Evolutionary conservation across 2,329 filamentous ascomycete species (phyloP), one percentile per base, ranked within the genome.

Genomic region (Botryotinia globosa): DNA sequence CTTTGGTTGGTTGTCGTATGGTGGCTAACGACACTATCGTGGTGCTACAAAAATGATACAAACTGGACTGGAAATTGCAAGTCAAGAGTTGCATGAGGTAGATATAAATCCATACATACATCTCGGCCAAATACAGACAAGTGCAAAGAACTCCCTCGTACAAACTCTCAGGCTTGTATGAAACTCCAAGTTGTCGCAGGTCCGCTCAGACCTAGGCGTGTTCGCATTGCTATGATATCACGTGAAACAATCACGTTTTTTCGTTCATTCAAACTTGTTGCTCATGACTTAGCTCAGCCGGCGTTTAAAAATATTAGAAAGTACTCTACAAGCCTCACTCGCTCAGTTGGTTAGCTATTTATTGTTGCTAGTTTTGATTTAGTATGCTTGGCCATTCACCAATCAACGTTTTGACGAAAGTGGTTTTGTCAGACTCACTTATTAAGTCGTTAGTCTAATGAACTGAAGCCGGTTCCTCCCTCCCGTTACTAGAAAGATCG

Each of bases 101-200:
- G 9, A 29, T 44, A 66, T 65, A 29, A 5, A 34, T 29, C 42
- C 34, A 37, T 32, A 12, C 51, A 67, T 32, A 7, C 29, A 32
- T 6, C 14, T 1, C 22, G 10, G 2, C 16, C 9, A 62, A n/a
- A 14, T 61, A 70, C 56, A 39, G 45, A 54, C 14, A 37, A 42
- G 48, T 20, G 9, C 3, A 67, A 42, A 14, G 7, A 39, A 37
- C 22, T 67, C 45, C 45, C 18, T 39, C 64, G 10, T 67, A 37
- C 45, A 44, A 48, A 37, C 69, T 67, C 69, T 67, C 62, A 42
- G 25, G 45, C 48, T 39, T 59, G n/a, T 29, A 37, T 67, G 69
- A 72, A 72, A 72, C 69, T 25, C 22, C 9, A 39, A 67, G 62
- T 25, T 67, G 69, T 72, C 69, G 62, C 62, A 67, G 20, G 32